Conservation (phyloP, 768 basidiomycete species). For the Fistulinella prunicolor region DNA sequence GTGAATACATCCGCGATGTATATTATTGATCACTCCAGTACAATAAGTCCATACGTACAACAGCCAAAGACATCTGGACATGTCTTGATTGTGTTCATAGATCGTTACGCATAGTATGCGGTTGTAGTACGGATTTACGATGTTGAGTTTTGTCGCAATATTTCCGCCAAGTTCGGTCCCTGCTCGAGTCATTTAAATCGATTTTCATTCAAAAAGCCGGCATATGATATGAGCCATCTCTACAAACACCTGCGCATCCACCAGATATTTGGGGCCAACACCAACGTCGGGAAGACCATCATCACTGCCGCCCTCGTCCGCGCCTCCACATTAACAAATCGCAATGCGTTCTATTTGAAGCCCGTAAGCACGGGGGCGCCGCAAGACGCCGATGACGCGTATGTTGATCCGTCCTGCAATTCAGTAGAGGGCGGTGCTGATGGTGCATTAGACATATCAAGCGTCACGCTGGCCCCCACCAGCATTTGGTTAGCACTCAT, state of each 20-base stretch:
- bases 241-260: slow-evolving; percentile 84
- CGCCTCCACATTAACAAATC: slow-evolving; percentile 59
- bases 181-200: neutral
- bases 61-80: slow-evolving; percentile 24
- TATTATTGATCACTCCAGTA: slow-evolving; percentile 21
- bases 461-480: slow-evolving; percentile 44
- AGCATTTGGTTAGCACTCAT: slow-evolving; percentile 48
- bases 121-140: slow-evolving; percentile 19
- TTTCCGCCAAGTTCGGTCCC: neutral
- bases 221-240: slow-evolving; percentile 65
- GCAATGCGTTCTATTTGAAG: slow-evolving; percentile 70
- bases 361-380: slow-evolving; percentile 87
- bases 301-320: slow-evolving; percentile 81
- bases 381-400: slow-evolving; percentile 85
- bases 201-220: too few relatives aligned
- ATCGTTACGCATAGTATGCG: slow-evolving; percentile 10
- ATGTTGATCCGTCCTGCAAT: slow-evolving; percentile 19
- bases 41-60: slow-evolving; percentile 15
- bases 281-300: slow-evolving; percentile 93
- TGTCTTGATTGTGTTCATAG: slow-evolving; percentile 24
- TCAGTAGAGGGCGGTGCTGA: neutral
- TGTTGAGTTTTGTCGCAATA: neutral
- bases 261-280: slow-evolving; percentile 94
- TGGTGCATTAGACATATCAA: slow-evolving; percentile 56
- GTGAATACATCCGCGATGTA: slow-evolving; percentile 32